Base-by-base conservation (phyloP, 768 basidiomycete species). In the Chalciporus piperatus region DNA sequence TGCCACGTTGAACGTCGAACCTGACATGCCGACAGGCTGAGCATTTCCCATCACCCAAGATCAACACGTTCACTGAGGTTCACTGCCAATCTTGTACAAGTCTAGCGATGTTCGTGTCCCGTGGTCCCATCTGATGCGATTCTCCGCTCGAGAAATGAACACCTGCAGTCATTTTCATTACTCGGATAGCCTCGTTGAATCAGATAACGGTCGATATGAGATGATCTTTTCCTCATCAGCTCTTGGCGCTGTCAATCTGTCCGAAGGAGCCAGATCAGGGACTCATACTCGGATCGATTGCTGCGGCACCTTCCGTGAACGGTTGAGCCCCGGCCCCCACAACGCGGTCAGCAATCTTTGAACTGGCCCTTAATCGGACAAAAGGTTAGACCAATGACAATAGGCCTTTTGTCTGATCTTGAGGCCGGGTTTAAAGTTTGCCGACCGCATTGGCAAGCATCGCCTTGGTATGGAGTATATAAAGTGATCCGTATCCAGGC, bases 171-270 rank as follows among this genome's bases (percentile, higher is more conserved):
- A 14, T n/a, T 14, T 37, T n/a, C 35, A 37, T 37, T 37, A n/a
- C 35, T 37, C 35, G 2, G n/a, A 4, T 4, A 12, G 49, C 58
- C 58, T 61, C 55, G 56, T 59, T 55, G 56, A 32, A 67, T 67
- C 65, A 59, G 66, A 67, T 66, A 60, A 56, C 41, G 27, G 48
- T 55, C 47, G 43, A 46, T 51, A 50, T 52, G 38, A 51, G 17
- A 17, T 35, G 28, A 43, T 48, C 11, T 45, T 42, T 59, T 54
- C 59, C 50, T 1, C 44, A 54, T 62, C 40, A 32, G 17, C 35
- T 52, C 47, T 51, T 11, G 51, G 48, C 51, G 20, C 51, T 16
- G 6, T 14, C 33, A 33, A 33, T 33, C 33, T 11, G 33, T 16
- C 22, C 23, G 37, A 39, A 25, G 39, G 46, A 28, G 17, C 17